phyloP scores from a whole-genome alignment of 2,329 filamentous ascomycete genomes.

The Penicillium glabrum region DNA sequence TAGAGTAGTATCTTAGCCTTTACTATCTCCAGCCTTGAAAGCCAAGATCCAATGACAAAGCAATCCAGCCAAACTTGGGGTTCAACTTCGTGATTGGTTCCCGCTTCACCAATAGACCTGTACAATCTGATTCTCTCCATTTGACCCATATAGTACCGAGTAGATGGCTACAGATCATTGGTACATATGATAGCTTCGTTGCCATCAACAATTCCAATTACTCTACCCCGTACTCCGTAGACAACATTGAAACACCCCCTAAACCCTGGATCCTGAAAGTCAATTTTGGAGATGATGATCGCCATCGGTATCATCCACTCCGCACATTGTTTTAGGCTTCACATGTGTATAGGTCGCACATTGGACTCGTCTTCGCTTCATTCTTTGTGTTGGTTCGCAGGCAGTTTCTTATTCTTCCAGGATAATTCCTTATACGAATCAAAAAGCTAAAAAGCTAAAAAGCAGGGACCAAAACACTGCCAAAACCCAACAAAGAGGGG shows the following conservation, averaged over 20 bases:
- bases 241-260: too few relatives aligned
- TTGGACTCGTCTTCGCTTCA: background rate
- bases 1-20: too few relatives aligned
- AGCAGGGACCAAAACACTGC: background rate
- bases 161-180: background rate
- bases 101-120: background rate
- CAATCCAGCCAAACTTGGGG: background rate
- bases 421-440: background rate
- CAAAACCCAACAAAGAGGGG: background rate
- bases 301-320: constrained; percentile 21
- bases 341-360: background rate
- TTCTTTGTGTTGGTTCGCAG: background rate
- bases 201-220: background rate
- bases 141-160: background rate
- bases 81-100: background rate
- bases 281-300: constrained; percentile 21
- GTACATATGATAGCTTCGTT: background rate
- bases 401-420: background rate
- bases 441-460: background rate
- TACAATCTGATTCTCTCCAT: background rate
- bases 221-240: too few relatives aligned
- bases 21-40: too few relatives aligned
- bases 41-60: background rate
- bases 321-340: background rate
- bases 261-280: constrained; percentile 12